phyloP scores from a whole-genome alignment of 176 grass and related monocot species.

The Juncus inflexus region DNA sequence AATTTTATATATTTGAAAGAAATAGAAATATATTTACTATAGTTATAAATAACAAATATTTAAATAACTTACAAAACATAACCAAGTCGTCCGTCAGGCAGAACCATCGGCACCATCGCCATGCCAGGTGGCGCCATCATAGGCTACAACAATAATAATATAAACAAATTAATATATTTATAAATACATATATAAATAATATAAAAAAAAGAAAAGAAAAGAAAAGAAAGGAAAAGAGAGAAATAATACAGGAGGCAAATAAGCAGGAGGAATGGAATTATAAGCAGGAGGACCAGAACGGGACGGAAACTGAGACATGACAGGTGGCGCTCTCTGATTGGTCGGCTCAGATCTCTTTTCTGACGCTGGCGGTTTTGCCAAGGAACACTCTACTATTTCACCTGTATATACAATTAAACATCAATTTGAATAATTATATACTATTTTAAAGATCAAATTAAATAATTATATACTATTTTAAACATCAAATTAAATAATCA shows the following conservation, averaged over 20 bases:
- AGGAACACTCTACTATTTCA: constrained; percentile 75
- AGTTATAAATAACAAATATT: too few relatives aligned
- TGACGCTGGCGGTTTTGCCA: constrained; percentile 76
- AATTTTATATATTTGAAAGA: not conserved
- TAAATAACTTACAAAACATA: constrained; percentile 43
- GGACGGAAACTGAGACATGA: constrained; percentile 6
- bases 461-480: not conserved
- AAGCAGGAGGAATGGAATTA: constrained; percentile 24
- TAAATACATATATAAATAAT: too few relatives aligned
- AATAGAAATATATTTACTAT: not conserved
- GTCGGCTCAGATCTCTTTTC: constrained; percentile 41
- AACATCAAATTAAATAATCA: not conserved
- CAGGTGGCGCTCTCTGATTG: constrained; percentile 3
- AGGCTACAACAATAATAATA: constrained; percentile 13
- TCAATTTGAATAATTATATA: not conserved
- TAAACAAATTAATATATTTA: too few relatives aligned
- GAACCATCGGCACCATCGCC: constrained; percentile 56
- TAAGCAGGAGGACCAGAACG: constrained; percentile 11
- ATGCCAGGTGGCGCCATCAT: constrained; percentile 39
- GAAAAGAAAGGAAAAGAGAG: too few relatives aligned
- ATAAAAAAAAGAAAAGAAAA: not conserved
- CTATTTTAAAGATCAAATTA: not conserved
- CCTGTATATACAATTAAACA: constrained; percentile 28
- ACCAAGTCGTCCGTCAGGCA: constrained; percentile 49
- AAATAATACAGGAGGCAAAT: constrained; percentile 22